Evolutionary conservation across 1,284 basidiomycete species (phyloP).

Genomic region (Marasmius fiardii): DNA sequence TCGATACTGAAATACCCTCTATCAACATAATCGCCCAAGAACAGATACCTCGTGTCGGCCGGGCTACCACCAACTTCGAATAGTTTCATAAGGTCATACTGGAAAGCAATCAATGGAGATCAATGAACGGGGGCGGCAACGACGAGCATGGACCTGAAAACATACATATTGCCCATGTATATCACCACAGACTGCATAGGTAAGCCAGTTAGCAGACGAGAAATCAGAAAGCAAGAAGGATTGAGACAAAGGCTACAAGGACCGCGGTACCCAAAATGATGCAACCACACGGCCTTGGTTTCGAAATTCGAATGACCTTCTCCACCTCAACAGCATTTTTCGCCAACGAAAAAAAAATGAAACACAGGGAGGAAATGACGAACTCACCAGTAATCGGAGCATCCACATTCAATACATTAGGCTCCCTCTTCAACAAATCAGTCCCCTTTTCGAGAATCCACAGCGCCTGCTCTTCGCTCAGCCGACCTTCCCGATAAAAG

Average conservation of each 20-base stretch:
- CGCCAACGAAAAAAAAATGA: slow-evolving; percentile 1
- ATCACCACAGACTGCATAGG: slow-evolving; percentile 79
- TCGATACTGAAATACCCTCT: slow-evolving; percentile 92
- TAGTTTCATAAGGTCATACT: slow-evolving; percentile 94
- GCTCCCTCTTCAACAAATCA: slow-evolving; percentile 73
- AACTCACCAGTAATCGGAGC: slow-evolving; percentile 87
- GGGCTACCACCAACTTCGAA: slow-evolving; percentile 95
- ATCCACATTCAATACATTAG: slow-evolving; percentile 86
- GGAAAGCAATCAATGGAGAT: slow-evolving; percentile 7
- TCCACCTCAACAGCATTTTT: neutral
- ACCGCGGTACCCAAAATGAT: too few species aligned
- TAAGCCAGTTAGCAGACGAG: neutral
- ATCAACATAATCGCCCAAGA: slow-evolving; percentile 95
- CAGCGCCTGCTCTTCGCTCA: slow-evolving; percentile 88
- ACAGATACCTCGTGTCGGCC: slow-evolving; percentile 89
- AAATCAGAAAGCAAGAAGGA: too few species aligned
- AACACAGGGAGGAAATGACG: neutral
- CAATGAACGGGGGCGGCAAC: neutral
- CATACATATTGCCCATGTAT: slow-evolving; percentile 94
- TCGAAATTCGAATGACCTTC: neutral
- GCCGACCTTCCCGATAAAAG: slow-evolving; percentile 93
- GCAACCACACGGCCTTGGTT: too few species aligned
- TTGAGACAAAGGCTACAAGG: too few species aligned
- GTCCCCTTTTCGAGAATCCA: slow-evolving; percentile 84
- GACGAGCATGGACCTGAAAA: slow-evolving; percentile 12